Evolutionary conservation across 805 yeast genomes (phyloP), one percentile per base, ranked within the genome.

Genomic region (Blastobotrys americana): DNA sequence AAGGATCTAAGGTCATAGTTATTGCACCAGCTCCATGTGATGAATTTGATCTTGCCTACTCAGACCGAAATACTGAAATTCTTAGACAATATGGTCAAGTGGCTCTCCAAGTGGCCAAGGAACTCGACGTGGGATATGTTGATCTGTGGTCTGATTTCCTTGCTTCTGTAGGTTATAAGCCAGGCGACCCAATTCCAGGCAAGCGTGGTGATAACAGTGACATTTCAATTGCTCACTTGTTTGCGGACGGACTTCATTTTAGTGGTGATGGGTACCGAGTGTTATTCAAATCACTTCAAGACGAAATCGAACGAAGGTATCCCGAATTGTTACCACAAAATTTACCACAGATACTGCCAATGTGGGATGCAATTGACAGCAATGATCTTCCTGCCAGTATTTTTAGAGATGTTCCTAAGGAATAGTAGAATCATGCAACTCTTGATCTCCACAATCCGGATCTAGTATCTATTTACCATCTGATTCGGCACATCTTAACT

Each of bases 161-260:
- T 57, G 59, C 64, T 41, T 63, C 68, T 2, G 61, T 63, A 2
- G 70, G 70, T 34, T 71, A 73, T 72, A 52, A 53, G 5, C 66
- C 68, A 1, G 58, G 55, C 13, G 55, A 54, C 31, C 50, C 55
- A n/a, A 34, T 51, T 0, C 48, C 55, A 5, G 54, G 54, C 5
- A 36, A 44, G 5, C 34, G 41, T 8, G 50, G 20, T 3, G 43
- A 35, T 23, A 44, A 37, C 21, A 34, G 43, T 28, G 43, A 43
- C 36, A 17, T 35, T 13, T 15, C 46, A 9, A 43, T 56, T n/a
- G 21, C 28, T 5, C 44, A 44, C 13, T 53, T 76, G 5, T 54
- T 77, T 10, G 49, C 57, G 13, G 80, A 75, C 48, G 89, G 88
- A 3, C 58, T 82, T 36, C 89, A 82, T 59, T 82, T 67, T 58